Evolutionary conservation across 2,329 filamentous ascomycete species (phyloP), one percentile per base, ranked within the genome.

Genomic region (Chrysosporium queenslandicum): DNA sequence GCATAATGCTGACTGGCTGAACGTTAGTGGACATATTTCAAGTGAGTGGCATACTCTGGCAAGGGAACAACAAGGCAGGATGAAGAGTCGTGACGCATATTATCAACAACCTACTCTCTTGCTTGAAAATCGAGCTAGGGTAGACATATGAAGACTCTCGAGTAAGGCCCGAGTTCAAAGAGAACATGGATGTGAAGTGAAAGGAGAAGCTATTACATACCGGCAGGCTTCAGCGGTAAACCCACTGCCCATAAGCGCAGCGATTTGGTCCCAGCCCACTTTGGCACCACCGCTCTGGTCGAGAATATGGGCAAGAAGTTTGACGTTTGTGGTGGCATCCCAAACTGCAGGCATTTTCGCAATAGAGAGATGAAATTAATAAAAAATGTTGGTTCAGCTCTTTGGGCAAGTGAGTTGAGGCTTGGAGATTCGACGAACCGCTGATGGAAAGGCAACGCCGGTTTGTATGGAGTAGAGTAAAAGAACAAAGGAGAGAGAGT

Each of bases 161-260:
- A 16, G 6, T 8, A 6, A 7, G 29, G 12, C 4, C 29, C 5
- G 3, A 6, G 21, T 16, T 6, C 6, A 43, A 25, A 16, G 3
- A 2, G 21, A 12, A 5, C 40, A 7, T 14, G 7, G 21, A 43
- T 21, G 14, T 5, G 25, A 48, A 41, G 25, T 2, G 23, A 36
- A 16, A 29, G 32, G 21, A 11, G 29, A 20, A n/a, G 4, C 12
- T 8, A 52, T 16, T 50, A 54, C 59, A 46, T 53, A 62, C 60
- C 58, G 58, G 46, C 58, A 59, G 12, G 58, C 53, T 20, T 60
- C 55, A 51, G 42, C 42, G 27, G 56, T 59, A 47, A 58, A 59
- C 1, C 46, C 60, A 20, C 32, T 20, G 2, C 58, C 58, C 56
- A 61, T 58, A 5, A 41, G 27, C 1, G 20, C 40, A 30, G 60